Conservation (phyloP, 1,284 basidiomycete species). For the Rhodotorula sp. region DNA sequence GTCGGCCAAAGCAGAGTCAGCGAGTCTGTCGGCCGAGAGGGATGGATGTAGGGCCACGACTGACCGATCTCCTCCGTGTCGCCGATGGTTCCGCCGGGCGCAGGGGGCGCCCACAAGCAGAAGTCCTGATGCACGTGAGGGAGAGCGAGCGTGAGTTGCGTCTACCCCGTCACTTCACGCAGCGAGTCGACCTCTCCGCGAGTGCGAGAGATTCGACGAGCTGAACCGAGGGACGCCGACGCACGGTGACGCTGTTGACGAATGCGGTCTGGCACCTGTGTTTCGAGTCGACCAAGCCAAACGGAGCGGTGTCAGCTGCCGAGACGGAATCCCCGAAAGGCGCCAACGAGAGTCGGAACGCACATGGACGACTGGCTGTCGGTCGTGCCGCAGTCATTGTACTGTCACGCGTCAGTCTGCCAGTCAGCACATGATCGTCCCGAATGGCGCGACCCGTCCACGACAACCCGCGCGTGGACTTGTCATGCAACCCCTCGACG, state of each 20-base stretch:
- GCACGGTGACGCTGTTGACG: slow-evolving; percentile 30
- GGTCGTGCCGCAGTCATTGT: slow-evolving; percentile 25
- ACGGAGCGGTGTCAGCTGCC: neutral
- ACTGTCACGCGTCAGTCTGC: neutral
- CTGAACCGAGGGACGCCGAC: neutral
- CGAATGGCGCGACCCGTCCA: no score
- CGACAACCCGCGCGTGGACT: no score
- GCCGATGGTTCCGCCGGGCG: slow-evolving; percentile 16
- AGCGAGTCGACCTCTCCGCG: no score
- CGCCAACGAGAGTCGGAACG: neutral
- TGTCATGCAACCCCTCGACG: no score
- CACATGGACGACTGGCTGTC: slow-evolving; percentile 27
- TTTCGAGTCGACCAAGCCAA: neutral
- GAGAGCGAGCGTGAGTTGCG: neutral
- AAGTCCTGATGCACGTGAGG: slow-evolving; percentile 21
- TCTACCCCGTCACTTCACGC: neutral
- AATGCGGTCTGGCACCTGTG: slow-evolving; percentile 30
- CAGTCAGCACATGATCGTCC: neutral
- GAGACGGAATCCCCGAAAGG: neutral
- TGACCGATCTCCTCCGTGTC: slow-evolving; percentile 17
- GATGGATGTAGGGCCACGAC: neutral
- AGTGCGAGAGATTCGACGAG: no score
- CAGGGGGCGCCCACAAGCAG: slow-evolving; percentile 34
- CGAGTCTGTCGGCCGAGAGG: neutral
- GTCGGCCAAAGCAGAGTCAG: neutral